Conservation (phyloP, 495 filamentous ascomycete genomes). For the Echria macrotheca region DNA sequence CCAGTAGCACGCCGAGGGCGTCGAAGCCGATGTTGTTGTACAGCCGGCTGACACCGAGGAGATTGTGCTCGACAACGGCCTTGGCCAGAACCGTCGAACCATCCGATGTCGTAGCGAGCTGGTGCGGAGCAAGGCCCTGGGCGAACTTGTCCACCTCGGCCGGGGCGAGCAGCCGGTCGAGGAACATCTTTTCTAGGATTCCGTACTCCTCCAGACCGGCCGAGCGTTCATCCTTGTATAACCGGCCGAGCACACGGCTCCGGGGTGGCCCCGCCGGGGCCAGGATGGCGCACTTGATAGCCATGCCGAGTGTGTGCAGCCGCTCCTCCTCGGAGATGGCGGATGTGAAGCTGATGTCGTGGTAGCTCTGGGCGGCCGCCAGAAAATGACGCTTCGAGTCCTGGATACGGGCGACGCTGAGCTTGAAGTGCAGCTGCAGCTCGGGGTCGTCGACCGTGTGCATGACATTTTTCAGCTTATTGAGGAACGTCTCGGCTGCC, state of each 20-base stretch:
- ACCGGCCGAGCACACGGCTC: slow-evolving; percentile 66
- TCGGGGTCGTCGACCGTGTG: slow-evolving; percentile 67
- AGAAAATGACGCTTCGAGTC: slow-evolving; percentile 87
- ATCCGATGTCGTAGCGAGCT: slow-evolving; percentile 81
- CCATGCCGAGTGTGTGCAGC: slow-evolving; percentile 73
- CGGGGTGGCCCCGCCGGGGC: slow-evolving; percentile 86
- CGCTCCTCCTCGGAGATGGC: slow-evolving; percentile 77
- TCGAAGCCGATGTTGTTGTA: slow-evolving; percentile 86
- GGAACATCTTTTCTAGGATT: slow-evolving; percentile 96
- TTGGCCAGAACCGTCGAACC: slow-evolving; percentile 90
- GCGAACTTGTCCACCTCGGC: slow-evolving; percentile 84
- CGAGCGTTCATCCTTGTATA: slow-evolving; percentile 93
- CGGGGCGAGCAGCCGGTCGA: slow-evolving; percentile 75
- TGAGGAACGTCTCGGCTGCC: slow-evolving; percentile 76
- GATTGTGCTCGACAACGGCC: slow-evolving; percentile 92
- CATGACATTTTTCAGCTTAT: slow-evolving; percentile 87
- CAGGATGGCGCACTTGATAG: slow-evolving; percentile 92
- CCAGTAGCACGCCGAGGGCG: slow-evolving; percentile 69
- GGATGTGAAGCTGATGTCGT: slow-evolving; percentile 68
- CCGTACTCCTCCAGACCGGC: slow-evolving; percentile 69
- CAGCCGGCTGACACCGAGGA: slow-evolving; percentile 75
- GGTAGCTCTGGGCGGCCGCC: slow-evolving; percentile 83
- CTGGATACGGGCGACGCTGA: slow-evolving; percentile 86
- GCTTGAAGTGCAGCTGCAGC: slow-evolving; percentile 74
- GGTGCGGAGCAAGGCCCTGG: slow-evolving; percentile 72